Evolutionary conservation across 139 green algal genomes (phyloP), one percentile per base, ranked within the genome.

Genomic region (Coelastrella sp.): DNA sequence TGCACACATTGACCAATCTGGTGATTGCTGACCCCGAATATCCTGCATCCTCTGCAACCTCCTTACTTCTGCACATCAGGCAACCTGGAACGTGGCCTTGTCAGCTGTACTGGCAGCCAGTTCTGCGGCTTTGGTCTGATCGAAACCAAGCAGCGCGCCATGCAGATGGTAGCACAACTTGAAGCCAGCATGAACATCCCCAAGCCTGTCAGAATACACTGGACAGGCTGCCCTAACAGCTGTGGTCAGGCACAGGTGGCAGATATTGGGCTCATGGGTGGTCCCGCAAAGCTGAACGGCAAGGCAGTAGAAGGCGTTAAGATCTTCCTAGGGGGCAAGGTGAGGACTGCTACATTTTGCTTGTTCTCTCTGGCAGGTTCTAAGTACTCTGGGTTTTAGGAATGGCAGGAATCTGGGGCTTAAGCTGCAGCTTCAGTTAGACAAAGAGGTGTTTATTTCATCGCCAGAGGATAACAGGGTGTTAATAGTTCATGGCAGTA

Each of bases 211-310:
- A 95, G 98, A 91, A 99, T 99, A 35, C 98, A 99, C 94, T 99
- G 96, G 95, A 99, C 98, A 14, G 98, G 98, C 61, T 99, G 98
- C 95, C 98, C 98, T 79, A 99, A 99, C 96, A 97, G 95, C 19
- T 99, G 98, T 91, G 98, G 96, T 7, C 98, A 99, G 94, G 98
- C 95, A 6, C 98, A 99, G 95, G 97, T 99, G 65, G 98, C 93
- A 27, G 97, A 99, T 92, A 98, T 99, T 80, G 98, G 98, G 0
- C 92, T 99, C 15, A 99, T 99, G 96, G 98, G 98, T 5, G 94
- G 93, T 7, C 96, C 96, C n/a, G 96, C 97, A 87, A 98, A 97
- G 92, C 92, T 96, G 89, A 91, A 98, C 59, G 97, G 95, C 87
- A 99, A 99, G 92, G 96, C 96, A 8, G 93, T 96, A 56, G 96